phyloP scores from a whole-genome alignment of 306 rosid genomes.

The Argentina anserina region DNA sequence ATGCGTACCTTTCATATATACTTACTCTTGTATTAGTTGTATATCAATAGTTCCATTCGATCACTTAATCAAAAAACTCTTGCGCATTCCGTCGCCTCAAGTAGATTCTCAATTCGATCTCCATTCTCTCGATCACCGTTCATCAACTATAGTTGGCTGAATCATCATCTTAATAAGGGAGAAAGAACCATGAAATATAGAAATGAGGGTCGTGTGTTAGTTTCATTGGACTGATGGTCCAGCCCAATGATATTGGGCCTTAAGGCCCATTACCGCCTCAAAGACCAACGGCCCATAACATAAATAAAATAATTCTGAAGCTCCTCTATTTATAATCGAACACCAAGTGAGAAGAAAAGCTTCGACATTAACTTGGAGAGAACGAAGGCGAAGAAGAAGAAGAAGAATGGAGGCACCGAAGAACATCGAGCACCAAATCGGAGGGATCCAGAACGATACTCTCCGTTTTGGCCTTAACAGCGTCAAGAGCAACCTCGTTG shows the following conservation, averaged over 20 bases:
- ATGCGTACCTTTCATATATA: too few relatives aligned
- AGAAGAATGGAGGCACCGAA: constrained; percentile 50
- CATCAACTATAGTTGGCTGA: too few relatives aligned
- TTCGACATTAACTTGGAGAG: constrained; percentile 2
- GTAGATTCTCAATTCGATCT: too few relatives aligned
- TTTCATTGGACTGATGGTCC: too few relatives aligned
- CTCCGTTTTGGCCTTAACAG: constrained; percentile 78
- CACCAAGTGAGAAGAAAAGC: not conserved
- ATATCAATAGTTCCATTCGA: too few relatives aligned
- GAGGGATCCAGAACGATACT: constrained; percentile 74
- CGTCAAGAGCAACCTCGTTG: constrained; percentile 67
- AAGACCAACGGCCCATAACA: not conserved
- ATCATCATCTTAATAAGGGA: too few relatives aligned
- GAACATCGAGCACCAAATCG: constrained; percentile 80
- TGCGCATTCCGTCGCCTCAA: too few relatives aligned
- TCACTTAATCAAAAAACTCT: too few relatives aligned
- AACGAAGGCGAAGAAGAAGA: not conserved
- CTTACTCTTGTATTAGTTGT: too few relatives aligned
- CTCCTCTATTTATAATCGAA: not conserved
- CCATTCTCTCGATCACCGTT: too few relatives aligned
- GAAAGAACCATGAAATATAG: too few relatives aligned
- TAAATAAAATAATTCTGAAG: not conserved
- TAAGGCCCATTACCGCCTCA: not conserved
- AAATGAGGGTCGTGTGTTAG: too few relatives aligned
- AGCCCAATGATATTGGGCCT: not conserved